Base-by-base conservation (phyloP, 768 basidiomycete genomes). In the Amanita fuliginea region DNA sequence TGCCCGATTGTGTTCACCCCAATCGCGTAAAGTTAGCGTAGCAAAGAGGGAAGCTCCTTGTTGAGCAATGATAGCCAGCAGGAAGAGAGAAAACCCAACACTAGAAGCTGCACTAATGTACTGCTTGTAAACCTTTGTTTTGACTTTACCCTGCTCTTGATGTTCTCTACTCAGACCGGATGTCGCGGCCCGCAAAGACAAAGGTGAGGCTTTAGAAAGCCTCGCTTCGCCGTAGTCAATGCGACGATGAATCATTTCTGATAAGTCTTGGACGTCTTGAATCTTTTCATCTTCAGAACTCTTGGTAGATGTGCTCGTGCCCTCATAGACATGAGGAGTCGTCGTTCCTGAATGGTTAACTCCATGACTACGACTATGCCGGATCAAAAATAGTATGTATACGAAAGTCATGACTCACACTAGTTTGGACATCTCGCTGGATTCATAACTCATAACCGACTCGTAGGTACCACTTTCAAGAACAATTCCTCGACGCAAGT, bases 81-180 rank as follows among this genome's bases (percentile, higher is more conserved):
- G 53, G 54, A 86, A 84, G 53, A 86, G 55, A 5, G 59, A 58
- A 59, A 89, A 91, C 1, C 88, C 92, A 1, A 68, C 55, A 54
- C 73, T 80, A 1, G 89, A 92, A 6, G 88, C 86, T 0, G 92
- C 86, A 49, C 77, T 67, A 56, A 95, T 74, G 59, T 96, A 96
- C 50, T 80, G 68, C 44, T 65, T 59, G 62, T 96, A 96, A 1
- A 96, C 89, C 5, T 75, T 67, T 11, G 61, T 57, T 64, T 91
- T 91, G 50, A 95, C 92, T 21, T 74, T 76, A 4, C 92, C 92
- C 59, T 83, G 81, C 57, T 92, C 88, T 47, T 69, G 73, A 60
- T 88, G 83, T 60, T 89, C 86, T 57, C 80, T 79, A 13, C 73
- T 71, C 11, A 79, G 61, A 1, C 79, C 82, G 22, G 69, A 64